Evolutionary conservation across 2,329 filamentous ascomycete species (phyloP).

Genomic region (Monosporascus sp.): DNA sequence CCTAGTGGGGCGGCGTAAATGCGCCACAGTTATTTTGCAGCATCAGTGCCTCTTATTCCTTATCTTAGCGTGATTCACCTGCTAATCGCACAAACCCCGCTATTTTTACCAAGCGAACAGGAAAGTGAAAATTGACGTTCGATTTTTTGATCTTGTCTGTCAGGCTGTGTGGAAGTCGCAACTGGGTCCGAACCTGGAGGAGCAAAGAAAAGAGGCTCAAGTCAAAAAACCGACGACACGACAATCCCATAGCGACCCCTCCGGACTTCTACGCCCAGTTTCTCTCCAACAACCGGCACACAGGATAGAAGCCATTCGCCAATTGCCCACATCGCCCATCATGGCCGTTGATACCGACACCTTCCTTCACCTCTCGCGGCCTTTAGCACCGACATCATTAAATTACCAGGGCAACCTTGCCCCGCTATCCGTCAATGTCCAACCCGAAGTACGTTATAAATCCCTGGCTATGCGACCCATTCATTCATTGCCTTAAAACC

Average conservation of each 20-base stretch:
- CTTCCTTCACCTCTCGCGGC: slow-evolving; percentile 91
- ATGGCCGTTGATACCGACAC: slow-evolving; percentile 78
- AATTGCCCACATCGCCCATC: slow-evolving; percentile 39
- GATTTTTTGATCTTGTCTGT: background rate
- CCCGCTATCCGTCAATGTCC: slow-evolving; percentile 89
- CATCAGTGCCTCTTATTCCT: background rate
- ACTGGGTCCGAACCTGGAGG: background rate
- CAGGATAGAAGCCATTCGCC: too few species aligned
- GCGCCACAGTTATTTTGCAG: background rate
- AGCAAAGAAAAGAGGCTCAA: slow-evolving; percentile 4
- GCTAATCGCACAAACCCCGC: background rate
- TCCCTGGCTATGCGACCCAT: too few species aligned
- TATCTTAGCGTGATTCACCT: slow-evolving; percentile 13
- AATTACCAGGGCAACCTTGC: slow-evolving; percentile 80
- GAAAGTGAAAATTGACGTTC: background rate
- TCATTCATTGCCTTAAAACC: too few species aligned
- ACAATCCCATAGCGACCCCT: background rate
- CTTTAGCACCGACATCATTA: slow-evolving; percentile 74
- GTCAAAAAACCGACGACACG: background rate
- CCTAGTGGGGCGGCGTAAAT: background rate
- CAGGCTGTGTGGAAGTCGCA: background rate
- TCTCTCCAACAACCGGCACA: slow-evolving; percentile 6
- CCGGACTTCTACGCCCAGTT: background rate
- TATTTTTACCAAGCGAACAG: background rate
- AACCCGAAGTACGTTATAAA: slow-evolving; percentile 70